Conservation (phyloP, 768 basidiomycete species). For the Trametes villosa region DNA sequence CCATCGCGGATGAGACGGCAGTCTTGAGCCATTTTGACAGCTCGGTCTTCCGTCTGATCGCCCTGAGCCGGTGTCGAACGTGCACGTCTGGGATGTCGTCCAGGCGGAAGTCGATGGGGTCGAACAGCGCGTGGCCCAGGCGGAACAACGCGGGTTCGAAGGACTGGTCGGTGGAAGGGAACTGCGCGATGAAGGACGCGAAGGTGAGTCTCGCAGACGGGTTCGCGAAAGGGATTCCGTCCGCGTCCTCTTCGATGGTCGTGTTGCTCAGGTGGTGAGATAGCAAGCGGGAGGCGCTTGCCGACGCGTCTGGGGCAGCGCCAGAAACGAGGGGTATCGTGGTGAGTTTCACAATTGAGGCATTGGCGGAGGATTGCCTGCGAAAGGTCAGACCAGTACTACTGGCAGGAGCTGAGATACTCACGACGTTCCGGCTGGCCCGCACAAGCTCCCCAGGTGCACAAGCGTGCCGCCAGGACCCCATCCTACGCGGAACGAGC, state of each 20-base stretch:
- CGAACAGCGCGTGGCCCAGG: conserved; percentile 89
- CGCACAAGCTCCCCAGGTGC: conserved; percentile 76
- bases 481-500: conserved; percentile 91
- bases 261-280: conserved; percentile 79
- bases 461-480: conserved; percentile 79
- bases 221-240: conserved; percentile 69
- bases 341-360: conserved; percentile 60
- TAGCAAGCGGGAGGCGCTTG: conserved; percentile 64
- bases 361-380: conserved; percentile 63
- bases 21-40: conserved; percentile 86
- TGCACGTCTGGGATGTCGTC: conserved; percentile 59
- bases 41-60: conserved; percentile 75
- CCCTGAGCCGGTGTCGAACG: conserved; percentile 59
- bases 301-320: conserved; percentile 38
- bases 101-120: conserved; percentile 73
- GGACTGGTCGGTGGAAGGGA: conserved; percentile 70
- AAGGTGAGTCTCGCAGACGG: conserved; percentile 73
- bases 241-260: conserved; percentile 69
- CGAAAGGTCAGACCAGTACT: conserved; percentile 9
- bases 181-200: conserved; percentile 73
- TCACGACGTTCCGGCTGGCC: conserved; percentile 56
- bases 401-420: conserved; percentile 33
- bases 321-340: conserved; percentile 46
- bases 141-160: conserved; percentile 83
- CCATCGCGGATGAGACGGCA: conserved; percentile 70